A percentile compares a stretch with the other conserved stretches of the same genome.
Evolutionary conservation across 2,329 filamentous ascomycete genomes (phyloP).

Genomic region (Biscogniauxia sp.): DNA sequence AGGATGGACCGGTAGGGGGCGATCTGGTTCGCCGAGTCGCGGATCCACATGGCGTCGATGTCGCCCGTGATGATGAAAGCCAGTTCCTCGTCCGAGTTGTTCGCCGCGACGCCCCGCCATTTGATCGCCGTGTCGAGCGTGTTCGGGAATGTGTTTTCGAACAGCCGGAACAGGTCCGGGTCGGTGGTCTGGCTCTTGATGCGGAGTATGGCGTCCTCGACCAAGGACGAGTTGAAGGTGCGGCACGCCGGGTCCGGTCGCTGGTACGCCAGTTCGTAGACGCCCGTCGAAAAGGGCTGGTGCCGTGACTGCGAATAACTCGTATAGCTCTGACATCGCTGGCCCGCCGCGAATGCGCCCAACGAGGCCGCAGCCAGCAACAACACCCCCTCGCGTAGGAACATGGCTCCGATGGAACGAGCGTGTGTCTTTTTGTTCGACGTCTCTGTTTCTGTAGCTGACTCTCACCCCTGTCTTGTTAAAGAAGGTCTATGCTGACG

Average conservation of each 20-base stretch:
- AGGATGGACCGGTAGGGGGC: constrained; percentile 65
- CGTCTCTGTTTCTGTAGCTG: no score
- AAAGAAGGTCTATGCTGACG: no score
- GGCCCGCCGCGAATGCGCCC: constrained; percentile 4
- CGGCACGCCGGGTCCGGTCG: constrained; percentile 67
- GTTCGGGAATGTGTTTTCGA: constrained; percentile 81
- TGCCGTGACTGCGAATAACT: constrained; percentile 30
- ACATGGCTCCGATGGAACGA: constrained; percentile 9
- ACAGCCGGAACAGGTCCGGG: constrained; percentile 71
- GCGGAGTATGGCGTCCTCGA: constrained; percentile 64
- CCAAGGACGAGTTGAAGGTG: constrained; percentile 67
- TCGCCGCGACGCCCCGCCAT: constrained; percentile 66
- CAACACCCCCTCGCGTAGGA: constrained; percentile 8
- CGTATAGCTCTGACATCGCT: constrained; percentile 31
- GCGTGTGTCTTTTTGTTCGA: no score
- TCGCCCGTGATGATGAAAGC: constrained; percentile 82
- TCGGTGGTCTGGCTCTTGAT: constrained; percentile 42
- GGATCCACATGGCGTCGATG: constrained; percentile 85
- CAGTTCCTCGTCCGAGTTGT: constrained; percentile 45
- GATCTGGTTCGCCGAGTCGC: constrained; percentile 76
- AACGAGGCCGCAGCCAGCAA: constrained; percentile 3
- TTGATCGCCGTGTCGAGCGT: constrained; percentile 79
- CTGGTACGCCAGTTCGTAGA: constrained; percentile 32
- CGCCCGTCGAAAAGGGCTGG: constrained; percentile 31
- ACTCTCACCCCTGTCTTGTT: no score